Evolutionary conservation across 2,329 filamentous ascomycete genomes (phyloP), one percentile per base, ranked within the genome.

Genomic region (Hymenoscyphus fructigenus): DNA sequence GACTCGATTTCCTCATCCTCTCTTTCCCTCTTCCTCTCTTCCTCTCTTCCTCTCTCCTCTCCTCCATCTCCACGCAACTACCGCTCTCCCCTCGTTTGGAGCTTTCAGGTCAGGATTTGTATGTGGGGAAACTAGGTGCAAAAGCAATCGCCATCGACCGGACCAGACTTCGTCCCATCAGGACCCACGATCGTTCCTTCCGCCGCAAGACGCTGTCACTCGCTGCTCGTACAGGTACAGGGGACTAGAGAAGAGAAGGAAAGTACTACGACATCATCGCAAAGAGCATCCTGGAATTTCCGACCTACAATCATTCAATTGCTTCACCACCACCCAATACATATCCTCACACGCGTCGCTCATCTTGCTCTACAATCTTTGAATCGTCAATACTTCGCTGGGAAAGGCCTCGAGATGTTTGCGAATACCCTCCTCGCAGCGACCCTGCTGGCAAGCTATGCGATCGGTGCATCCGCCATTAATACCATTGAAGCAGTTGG

Each of bases 401-500:
- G 2, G 44, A 26, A 50, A 23, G 44, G 5, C 20, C 3, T 23
- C 44, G 10, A 2, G 44, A 75, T 74, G 72, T 69, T 72, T 50
- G 66, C 69, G 17, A 73, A 68, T 36, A 61, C 64, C 12, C 53
- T 73, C 58, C 64, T 68, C 7, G 65, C 60, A 47, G 67, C 66
- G 59, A 70, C 62, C 20, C 60, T 74, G 62, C 65, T 74, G 44
- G 70, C 72, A 50, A 67, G 67, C 55, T 67, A 70, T 9, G 73
- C 71, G 64, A 64, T 71, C 44, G 72, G 82, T 17, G 44, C 47
- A 14, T 36, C 47, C 12, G 26, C 53, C 34, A 69, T 86, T 58
- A 78, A 83, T 41, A 79, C 81, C 28, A 80, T 87, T 65, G 79
- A 82, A 60, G 78, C 80, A 23, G 85, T 89, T 62, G 92, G 92